Evolutionary conservation across 2,329 filamentous ascomycete genomes (phyloP).

Genomic region (Nothophaeocryptopus gaeumannii): DNA sequence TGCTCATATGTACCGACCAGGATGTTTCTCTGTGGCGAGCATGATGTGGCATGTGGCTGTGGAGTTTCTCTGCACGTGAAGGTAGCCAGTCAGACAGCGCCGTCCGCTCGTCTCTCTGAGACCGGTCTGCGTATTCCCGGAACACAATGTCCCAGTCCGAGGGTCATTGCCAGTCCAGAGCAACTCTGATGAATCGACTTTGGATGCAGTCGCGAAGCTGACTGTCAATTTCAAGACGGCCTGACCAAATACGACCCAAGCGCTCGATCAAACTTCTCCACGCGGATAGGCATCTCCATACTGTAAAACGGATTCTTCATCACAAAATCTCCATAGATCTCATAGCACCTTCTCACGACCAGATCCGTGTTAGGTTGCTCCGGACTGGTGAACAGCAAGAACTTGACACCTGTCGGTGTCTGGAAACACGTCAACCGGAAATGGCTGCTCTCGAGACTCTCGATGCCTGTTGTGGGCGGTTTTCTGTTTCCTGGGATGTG

Average conservation of each 20-base stretch:
- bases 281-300: conserved; percentile 93
- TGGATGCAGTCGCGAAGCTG: neutral
- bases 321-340: conserved; percentile 92
- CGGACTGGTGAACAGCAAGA: conserved; percentile 89
- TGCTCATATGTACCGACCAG: too few relatives aligned
- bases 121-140: too few relatives aligned
- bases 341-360: conserved; percentile 82
- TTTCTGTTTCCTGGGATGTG: conserved; percentile 47
- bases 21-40: too few relatives aligned
- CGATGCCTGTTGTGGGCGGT: conserved; percentile 66
- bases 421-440: conserved; percentile 96
- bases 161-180: too few relatives aligned
- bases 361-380: conserved; percentile 83
- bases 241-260: conserved; percentile 35
- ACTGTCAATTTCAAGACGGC: conserved; percentile 22
- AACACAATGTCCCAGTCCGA: too few relatives aligned
- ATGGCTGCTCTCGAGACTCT: conserved; percentile 89
- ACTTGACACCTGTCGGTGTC: conserved; percentile 91
- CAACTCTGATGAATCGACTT: neutral
- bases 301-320: conserved; percentile 99
- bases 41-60: too few relatives aligned
- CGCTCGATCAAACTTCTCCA: conserved; percentile 87
- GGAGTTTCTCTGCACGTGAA: too few relatives aligned
- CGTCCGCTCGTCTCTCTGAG: too few relatives aligned
- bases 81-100: too few relatives aligned